Evolutionary conservation across 176 grass and related monocot species (phyloP).

Genomic region (Rhynchospora breviuscula): DNA sequence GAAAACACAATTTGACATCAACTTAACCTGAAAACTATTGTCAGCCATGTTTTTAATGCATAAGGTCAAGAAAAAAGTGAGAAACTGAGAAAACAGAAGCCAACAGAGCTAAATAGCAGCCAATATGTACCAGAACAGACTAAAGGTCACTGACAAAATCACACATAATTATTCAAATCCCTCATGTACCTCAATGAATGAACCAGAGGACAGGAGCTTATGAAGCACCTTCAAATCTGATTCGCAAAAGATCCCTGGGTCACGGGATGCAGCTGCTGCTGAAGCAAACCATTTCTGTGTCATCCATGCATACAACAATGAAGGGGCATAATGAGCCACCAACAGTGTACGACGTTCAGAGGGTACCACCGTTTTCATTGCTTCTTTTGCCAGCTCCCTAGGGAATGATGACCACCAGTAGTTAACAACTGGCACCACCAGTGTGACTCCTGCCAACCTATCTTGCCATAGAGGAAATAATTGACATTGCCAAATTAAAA

Average conservation of each 20-base stretch:
- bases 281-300: constrained; percentile 68
- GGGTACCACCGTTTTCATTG: constrained; percentile 47
- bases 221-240: constrained; percentile 55
- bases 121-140: background rate
- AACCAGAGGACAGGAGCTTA: constrained; percentile 29
- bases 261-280: constrained; percentile 38
- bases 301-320: constrained; percentile 67
- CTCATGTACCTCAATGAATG: background rate
- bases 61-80: background rate
- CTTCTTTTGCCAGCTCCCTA: constrained; percentile 39
- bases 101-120: background rate
- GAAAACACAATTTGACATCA: background rate
- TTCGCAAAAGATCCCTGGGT: constrained; percentile 50
- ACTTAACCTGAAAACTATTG: background rate
- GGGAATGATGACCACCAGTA: constrained; percentile 84
- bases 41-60: background rate
- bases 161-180: constrained; percentile 5
- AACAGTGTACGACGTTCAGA: constrained; percentile 54
- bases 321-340: constrained; percentile 62
- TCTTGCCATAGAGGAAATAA: background rate
- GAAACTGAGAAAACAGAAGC: background rate
- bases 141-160: background rate
- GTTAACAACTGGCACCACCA: constrained; percentile 65
- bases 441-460: constrained; percentile 56
- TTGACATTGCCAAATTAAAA: background rate